Evolutionary conservation across 2,329 filamentous ascomycete genomes (phyloP), one percentile per base, ranked within the genome.

Genomic region (Claviceps maximensis): DNA sequence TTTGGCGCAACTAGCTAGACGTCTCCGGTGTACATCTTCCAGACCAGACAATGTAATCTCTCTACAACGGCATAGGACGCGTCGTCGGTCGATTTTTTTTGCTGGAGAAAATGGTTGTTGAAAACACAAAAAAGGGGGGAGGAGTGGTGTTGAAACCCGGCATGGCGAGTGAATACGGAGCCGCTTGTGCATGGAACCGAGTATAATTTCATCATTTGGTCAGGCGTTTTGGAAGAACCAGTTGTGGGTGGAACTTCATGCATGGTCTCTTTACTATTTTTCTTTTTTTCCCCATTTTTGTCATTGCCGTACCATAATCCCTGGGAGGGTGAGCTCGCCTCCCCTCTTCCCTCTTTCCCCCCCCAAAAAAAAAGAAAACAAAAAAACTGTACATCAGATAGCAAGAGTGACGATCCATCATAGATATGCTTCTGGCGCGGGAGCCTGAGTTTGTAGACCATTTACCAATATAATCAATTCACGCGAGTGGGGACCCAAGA

Each of bases 191-290:
- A 68, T 68, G 65, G 62, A 60, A 62, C 62, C 65, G 63, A 65
- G 42, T 52, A 41, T 17, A 19, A 60, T 60, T 61, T 29, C 64
- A 61, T 59, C 60, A 63, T 62, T 61, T 68, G 67, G 65, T 63
- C 63, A 59, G 68, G 68, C 68, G 68, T 71, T 71, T 71, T 59
- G 65, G 68, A 69, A 69, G 66, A 46, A 68, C 61, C 58, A 63
- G 62, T 55, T 59, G 60, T 19, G 17, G n/a, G 15, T 17, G 17
- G 60, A n/a, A n/a, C n/a, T n/a, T n/a, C 60, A 62, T 59, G 61
- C 54, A 60, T 62, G 54, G 36, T 38, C 41, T 63, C 19, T 23
- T n/a, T 51, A 6, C n/a, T 40, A 19, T 8, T 36, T 7, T 31
- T 38, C 19, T 5, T 48, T 25, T 25, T 38, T 42, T 42, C 5